Conservation (phyloP, 2,329 filamentous ascomycete genomes). For the Orbilia oligospora region DNA sequence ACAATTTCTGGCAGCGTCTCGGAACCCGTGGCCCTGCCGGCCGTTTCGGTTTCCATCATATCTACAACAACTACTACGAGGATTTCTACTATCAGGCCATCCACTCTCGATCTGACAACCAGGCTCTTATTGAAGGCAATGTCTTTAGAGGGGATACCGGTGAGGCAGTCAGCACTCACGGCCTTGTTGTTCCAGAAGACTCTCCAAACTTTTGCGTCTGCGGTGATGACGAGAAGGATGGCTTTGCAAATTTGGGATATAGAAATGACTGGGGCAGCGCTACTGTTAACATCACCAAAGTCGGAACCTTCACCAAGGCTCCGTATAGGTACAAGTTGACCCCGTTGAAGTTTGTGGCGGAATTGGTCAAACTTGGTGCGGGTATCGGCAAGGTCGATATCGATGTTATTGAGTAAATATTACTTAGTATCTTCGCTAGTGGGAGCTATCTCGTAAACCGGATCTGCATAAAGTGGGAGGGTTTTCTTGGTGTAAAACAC, state of each 20-base stretch:
- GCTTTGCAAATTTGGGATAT: constrained; percentile 72
- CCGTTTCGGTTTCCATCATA: constrained; percentile 70
- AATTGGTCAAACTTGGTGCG: constrained; percentile 68
- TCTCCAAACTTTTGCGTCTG: constrained; percentile 72
- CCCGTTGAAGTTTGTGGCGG: constrained; percentile 68
- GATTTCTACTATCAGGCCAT: constrained; percentile 70
- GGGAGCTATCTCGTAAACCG: too few species aligned
- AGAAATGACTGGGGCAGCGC: constrained; percentile 71
- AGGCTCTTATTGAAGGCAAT: constrained; percentile 71
- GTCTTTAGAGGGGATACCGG: constrained; percentile 69
- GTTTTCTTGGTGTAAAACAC: too few species aligned
- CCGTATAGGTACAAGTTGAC: constrained; percentile 71
- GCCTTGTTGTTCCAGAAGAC: constrained; percentile 72
- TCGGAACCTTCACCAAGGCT: constrained; percentile 70
- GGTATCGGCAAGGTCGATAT: constrained; percentile 69
- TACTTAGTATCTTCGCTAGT: too few species aligned
- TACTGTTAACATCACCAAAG: constrained; percentile 71
- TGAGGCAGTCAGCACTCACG: constrained; percentile 72
- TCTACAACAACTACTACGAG: constrained; percentile 71
- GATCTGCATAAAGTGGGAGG: too few species aligned
- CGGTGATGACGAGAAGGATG: constrained; percentile 72
- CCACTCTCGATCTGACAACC: constrained; percentile 70
- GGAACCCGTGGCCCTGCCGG: constrained; percentile 70
- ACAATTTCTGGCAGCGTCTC: constrained; percentile 70
- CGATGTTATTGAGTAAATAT: constrained; percentile 49